Evolutionary conservation across 2,329 filamentous ascomycete genomes (phyloP).

Genomic region (Ceratocystiopsis minuta): DNA sequence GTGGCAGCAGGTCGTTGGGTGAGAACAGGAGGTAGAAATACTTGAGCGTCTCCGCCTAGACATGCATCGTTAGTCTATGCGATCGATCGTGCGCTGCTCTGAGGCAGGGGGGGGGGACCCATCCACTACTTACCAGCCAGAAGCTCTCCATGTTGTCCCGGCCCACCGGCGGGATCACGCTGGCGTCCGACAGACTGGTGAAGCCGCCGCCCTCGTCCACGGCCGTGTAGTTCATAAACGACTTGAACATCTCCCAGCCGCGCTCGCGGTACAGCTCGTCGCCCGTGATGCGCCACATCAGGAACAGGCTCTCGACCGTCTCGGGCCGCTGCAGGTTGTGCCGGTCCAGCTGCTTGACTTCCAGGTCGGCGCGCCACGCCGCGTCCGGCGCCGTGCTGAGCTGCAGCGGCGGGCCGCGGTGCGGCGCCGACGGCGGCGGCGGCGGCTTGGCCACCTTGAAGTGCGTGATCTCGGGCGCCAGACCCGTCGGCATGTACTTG

Average conservation of each 20-base stretch:
- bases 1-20: conserved; percentile 59
- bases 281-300: conserved; percentile 97
- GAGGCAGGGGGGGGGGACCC: no score
- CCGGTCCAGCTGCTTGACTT: conserved; percentile 61
- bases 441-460: conserved; percentile 62
- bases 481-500: conserved; percentile 68
- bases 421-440: conserved; percentile 36
- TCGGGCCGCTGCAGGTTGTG: conserved; percentile 94
- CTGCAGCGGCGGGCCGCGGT: conserved; percentile 26
- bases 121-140: conserved; percentile 67
- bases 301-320: conserved; percentile 89
- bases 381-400: conserved; percentile 36
- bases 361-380: conserved; percentile 59
- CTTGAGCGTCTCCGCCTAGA: conserved; percentile 82
- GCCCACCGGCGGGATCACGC: conserved; percentile 45
- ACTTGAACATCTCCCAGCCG: conserved; percentile 97
- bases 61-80: conserved; percentile 1
- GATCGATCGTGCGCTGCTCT: no score
- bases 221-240: conserved; percentile 71
- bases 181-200: conserved; percentile 62
- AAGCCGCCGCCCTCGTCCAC: conserved; percentile 66
- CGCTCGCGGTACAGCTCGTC: conserved; percentile 80
- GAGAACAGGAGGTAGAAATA: conserved; percentile 95
- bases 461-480: conserved; percentile 89
- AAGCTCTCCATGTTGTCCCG: conserved; percentile 98